Percentiles rank a stretch among this genome's conserved stretches.
Conservation (phyloP, 2,329 filamentous ascomycete species). For the Proliferodiscus dingleyae region DNA sequence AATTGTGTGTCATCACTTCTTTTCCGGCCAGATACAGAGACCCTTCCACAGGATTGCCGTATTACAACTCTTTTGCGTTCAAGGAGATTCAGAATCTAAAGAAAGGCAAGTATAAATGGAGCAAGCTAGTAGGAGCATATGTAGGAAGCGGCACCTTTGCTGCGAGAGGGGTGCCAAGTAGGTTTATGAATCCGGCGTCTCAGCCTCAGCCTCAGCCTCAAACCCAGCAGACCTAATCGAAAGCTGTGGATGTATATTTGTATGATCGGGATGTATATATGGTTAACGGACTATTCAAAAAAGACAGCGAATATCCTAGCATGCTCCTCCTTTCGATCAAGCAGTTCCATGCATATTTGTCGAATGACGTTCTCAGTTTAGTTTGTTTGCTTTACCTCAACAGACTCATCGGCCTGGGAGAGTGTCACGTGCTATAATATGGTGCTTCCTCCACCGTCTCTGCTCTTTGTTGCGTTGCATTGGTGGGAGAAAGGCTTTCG, state of each 20-base stretch:
- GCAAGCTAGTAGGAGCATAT: conserved; percentile 74
- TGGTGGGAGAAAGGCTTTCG: too few species aligned
- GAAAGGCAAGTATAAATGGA: conserved; percentile 76
- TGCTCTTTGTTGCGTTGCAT: too few species aligned
- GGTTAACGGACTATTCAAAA: too few species aligned
- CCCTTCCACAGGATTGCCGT: conserved; percentile 76
- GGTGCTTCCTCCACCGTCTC: too few species aligned
- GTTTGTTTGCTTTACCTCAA: too few species aligned
- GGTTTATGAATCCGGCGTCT: conserved; percentile 48
- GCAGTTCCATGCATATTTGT: too few species aligned
- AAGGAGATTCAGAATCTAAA: conserved; percentile 72
- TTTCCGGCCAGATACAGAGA: conserved; percentile 79
- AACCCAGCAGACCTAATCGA: not conserved
- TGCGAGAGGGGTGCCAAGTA: conserved; percentile 72
- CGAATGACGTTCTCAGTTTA: too few species aligned
- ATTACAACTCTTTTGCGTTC: conserved; percentile 74
- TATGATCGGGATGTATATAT: conserved; percentile 4
- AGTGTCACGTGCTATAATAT: too few species aligned
- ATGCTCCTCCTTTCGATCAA: too few species aligned
- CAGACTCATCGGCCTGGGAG: too few species aligned
- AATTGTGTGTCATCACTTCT: conserved; percentile 77
- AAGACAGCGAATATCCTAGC: too few species aligned
- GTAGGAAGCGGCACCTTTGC: conserved; percentile 63
- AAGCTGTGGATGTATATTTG: conserved; percentile 8
- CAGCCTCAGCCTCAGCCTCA: not conserved